A percentile compares a stretch with the other conserved stretches of the same genome.
These are phyloP conservation scores for Trametes punicea DNA, from an alignment of 768 basidiomycete species.

Conservation along the genomic window DNA sequence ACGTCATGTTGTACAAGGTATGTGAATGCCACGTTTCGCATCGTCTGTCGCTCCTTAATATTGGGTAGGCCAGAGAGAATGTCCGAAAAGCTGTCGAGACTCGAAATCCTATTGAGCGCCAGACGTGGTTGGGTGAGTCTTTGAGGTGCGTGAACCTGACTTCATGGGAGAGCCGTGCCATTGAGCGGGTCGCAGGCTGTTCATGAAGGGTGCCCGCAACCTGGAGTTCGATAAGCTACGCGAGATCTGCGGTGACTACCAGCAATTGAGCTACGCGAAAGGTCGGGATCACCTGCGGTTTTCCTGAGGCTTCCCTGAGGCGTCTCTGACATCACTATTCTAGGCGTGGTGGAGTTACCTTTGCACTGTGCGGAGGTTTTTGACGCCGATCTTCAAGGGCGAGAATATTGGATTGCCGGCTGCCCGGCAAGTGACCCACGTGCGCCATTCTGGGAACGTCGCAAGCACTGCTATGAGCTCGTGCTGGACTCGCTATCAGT, in stretches of 20 bases:
- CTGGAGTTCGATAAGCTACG: slow-evolving; percentile 80
- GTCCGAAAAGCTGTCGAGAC: slow-evolving; percentile 87
- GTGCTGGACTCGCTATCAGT: slow-evolving; percentile 77
- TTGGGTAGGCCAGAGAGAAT: slow-evolving; percentile 81
- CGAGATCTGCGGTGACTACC: slow-evolving; percentile 89
- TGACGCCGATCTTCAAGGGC: slow-evolving; percentile 72
- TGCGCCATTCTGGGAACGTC: slow-evolving; percentile 51
- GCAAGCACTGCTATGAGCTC: slow-evolving; percentile 76
- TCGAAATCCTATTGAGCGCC: slow-evolving; percentile 66
- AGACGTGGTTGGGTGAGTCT: slow-evolving; percentile 81
- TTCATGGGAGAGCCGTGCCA: neutral
- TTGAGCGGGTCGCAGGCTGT: slow-evolving; percentile 51
- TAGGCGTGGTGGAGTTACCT: slow-evolving; percentile 84
- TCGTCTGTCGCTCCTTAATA: neutral
- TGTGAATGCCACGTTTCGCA: neutral
- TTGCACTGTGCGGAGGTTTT: slow-evolving; percentile 75
- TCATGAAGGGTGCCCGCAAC: slow-evolving; percentile 83
- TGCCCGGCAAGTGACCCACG: slow-evolving; percentile 50
- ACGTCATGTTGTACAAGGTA: slow-evolving; percentile 97
- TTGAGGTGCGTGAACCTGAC: slow-evolving; percentile 54
- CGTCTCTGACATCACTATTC: neutral
- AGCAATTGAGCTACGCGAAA: slow-evolving; percentile 76
- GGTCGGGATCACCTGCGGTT: slow-evolving; percentile 41
- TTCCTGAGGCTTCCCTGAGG: neutral
- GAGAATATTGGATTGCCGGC: slow-evolving; percentile 74